Conservation (phyloP, 23 red algal genomes). For the Rhodosorus marinus region DNA sequence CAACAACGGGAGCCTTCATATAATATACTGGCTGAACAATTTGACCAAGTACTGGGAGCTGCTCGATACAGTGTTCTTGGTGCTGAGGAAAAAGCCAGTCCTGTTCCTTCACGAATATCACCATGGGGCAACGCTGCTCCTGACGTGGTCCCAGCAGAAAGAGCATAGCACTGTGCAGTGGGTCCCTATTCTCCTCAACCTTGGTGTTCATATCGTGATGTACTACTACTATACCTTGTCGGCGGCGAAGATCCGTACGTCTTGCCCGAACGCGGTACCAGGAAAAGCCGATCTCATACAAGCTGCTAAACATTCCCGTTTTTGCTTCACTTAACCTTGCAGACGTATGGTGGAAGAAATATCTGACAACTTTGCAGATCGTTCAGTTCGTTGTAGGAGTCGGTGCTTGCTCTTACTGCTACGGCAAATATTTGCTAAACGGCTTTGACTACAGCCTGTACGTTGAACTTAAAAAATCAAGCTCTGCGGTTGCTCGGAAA, state of each 20-base stretch:
- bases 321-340: too few species aligned
- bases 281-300: not conserved
- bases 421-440: constrained; percentile 35
- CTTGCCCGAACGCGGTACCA: not conserved
- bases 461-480: not conserved
- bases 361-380: constrained; percentile 84
- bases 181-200: constrained; percentile 90
- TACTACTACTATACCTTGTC: constrained; percentile 98
- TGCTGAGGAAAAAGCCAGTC: constrained; percentile 59
- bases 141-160: constrained; percentile 76
- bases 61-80: constrained; percentile 77
- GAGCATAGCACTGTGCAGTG: constrained; percentile 90
- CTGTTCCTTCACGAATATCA: constrained; percentile 89
- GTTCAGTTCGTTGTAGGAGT: constrained; percentile 83
- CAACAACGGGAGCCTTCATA: constrained; percentile 73
- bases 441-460: constrained; percentile 41
- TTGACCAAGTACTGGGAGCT: constrained; percentile 96
- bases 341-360: constrained; percentile 78
- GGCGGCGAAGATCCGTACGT: constrained; percentile 26
- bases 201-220: constrained; percentile 92
- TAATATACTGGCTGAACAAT: constrained; percentile 95
- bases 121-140: constrained; percentile 82
- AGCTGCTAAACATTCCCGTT: not conserved
- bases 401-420: constrained; percentile 50
- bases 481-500: not conserved